Percentiles rank a stretch among this genome's conserved stretches.
These are phyloP conservation scores for Quercus engelmannii DNA, from an alignment of 306 rosid genomes.

Conservation along the genomic window DNA sequence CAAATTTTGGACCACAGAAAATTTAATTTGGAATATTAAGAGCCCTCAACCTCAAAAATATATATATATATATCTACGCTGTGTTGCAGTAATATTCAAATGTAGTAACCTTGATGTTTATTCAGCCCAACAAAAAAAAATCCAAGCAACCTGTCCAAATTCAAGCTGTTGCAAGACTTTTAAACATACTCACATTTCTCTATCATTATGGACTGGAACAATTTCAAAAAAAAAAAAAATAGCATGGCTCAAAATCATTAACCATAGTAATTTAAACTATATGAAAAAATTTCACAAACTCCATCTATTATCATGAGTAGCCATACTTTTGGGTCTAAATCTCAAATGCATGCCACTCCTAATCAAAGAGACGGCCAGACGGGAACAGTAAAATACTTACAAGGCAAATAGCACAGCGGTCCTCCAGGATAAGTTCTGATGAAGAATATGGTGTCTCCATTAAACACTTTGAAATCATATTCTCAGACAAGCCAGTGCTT, in stretches of 20 bases:
- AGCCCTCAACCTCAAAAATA: background rate
- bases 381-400: slow-evolving; percentile 30
- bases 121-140: background rate
- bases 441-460: slow-evolving; percentile 71
- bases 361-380: background rate
- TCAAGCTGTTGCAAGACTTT: background rate
- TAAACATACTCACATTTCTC: background rate
- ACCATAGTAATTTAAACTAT: background rate
- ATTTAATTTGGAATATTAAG: background rate
- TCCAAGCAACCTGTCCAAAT: background rate
- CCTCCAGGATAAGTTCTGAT: slow-evolving; percentile 60
- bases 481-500: slow-evolving; percentile 75
- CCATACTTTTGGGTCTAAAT: background rate
- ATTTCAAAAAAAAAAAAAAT: background rate
- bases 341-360: background rate
- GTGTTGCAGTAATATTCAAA: background rate
- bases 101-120: background rate
- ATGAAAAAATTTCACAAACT: background rate
- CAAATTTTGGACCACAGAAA: background rate
- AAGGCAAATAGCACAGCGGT: slow-evolving; percentile 69
- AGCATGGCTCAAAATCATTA: background rate
- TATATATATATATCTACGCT: background rate
- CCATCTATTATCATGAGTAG: background rate
- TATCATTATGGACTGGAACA: background rate
- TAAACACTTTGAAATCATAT: slow-evolving; percentile 54